A percentile compares a stretch with the other conserved stretches of the same genome.
phyloP scores from a whole-genome alignment of 2,329 filamentous ascomycete genomes.

The Ilyonectria sp. region DNA sequence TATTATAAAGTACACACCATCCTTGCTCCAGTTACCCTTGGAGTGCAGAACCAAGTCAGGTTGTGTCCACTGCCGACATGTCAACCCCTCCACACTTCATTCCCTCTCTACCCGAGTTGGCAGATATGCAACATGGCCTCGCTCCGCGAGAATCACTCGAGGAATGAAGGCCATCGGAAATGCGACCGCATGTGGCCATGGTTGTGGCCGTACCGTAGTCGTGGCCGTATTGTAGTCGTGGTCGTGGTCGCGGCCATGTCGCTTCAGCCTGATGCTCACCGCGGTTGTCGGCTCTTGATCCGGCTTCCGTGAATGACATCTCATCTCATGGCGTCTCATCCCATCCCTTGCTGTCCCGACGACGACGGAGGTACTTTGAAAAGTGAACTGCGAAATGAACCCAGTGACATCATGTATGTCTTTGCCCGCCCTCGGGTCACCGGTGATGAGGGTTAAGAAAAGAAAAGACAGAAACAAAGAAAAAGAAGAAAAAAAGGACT shows the following conservation, averaged over 20 bases:
- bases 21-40: neutral
- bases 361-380: too few relatives aligned
- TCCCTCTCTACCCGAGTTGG: conserved; percentile 1
- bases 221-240: neutral
- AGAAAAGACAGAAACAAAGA: neutral
- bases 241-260: neutral
- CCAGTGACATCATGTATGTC: conserved; percentile 13
- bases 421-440: neutral
- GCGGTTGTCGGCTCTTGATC: neutral
- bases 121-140: conserved; percentile 10
- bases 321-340: neutral
- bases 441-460: neutral
- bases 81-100: conserved; percentile 6
- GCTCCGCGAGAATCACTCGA: conserved; percentile 5
- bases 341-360: neutral
- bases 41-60: neutral
- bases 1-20: neutral
- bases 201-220: conserved; percentile 6
- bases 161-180: conserved; percentile 19
- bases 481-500: neutral
- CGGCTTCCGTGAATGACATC: neutral
- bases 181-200: conserved; percentile 14
- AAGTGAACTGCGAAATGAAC: neutral
- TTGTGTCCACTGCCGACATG: conserved; percentile 8
- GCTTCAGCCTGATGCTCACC: neutral